phyloP scores from a whole-genome alignment of 495 filamentous ascomycete species.

The Penicillium lividum region DNA sequence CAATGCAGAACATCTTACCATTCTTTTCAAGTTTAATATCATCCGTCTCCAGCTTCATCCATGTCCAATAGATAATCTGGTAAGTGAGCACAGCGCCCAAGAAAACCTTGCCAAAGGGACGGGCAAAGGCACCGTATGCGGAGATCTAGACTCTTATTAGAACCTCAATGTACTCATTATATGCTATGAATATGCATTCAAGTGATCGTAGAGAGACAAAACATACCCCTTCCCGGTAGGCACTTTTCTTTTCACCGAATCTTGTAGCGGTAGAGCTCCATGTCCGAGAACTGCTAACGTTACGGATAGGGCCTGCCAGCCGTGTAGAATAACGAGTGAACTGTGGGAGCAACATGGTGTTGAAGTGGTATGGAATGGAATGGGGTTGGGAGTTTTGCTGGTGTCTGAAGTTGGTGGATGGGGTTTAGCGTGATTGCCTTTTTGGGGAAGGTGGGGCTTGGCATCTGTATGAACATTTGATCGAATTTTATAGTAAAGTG shows the following conservation, averaged over 20 bases:
- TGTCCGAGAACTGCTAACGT: conserved; percentile 9
- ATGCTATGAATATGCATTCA: background rate
- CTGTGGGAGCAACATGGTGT: conserved; percentile 20
- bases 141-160: conserved; percentile 48
- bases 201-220: background rate
- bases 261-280: conserved; percentile 19
- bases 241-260: conserved; percentile 24
- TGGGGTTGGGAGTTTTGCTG: conserved; percentile 7
- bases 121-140: conserved; percentile 78
- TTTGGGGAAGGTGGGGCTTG: conserved; percentile 6
- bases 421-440: conserved; percentile 19
- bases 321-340: conserved; percentile 9
- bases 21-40: conserved; percentile 66
- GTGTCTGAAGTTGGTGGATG: conserved; percentile 16
- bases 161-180: background rate
- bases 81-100: conserved; percentile 86
- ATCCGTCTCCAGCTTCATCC: conserved; percentile 82
- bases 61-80: conserved; percentile 80
- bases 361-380: conserved; percentile 5
- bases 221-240: conserved; percentile 31
- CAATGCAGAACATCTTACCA: conserved; percentile 33
- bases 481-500: background rate
- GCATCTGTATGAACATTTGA: background rate
- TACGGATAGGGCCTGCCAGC: conserved; percentile 1
- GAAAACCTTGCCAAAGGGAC: conserved; percentile 82